Evolutionary conservation across 106 monocot genomes (phyloP), one percentile per base, ranked within the genome.

Genomic region (Allium fistulosum): DNA sequence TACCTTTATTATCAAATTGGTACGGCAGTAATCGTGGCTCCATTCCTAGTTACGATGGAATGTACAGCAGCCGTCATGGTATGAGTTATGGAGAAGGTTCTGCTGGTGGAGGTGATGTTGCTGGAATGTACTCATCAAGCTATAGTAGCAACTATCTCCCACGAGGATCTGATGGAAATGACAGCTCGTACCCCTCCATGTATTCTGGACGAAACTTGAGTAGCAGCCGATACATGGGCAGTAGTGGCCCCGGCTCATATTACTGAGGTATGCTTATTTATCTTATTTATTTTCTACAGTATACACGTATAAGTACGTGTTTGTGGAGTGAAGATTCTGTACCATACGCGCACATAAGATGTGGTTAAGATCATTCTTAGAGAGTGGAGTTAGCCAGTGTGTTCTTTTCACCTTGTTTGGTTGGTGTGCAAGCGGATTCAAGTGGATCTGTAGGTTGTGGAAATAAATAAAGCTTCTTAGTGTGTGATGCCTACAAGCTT

Each of bases 141-240:
- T 83, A 69, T 72, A 74, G 77, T 26, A 68, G 66, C 63, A 65
- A 78, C 58, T 90, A 87, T 51, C 57, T 87, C 49, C 76, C 99
- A 56, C 92, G 84, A 57, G 77, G 81, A 79, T 90, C 84, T 79
- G 86, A 99, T 87, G 99, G 93, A 90, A 84, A 80, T 51, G 76
- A 84, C 17, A 74, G 87, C 67, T 94, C 94, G 26, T 94, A 87
- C 49, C 84, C 89, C 46, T 86, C 90, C 10, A 26, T 84, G 57
- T 94, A 94, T 68, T 82, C 94, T 62, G 73, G 82, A 53, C 94
- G 90, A 63, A 76, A 73, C 59, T 70, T 86, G 50, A 67, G 84
- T 74, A 81, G 89, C 28, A 67, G 72, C 67, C 76, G 84, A 17
- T 90, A 94, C 65, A 66, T 78, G 11, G 76, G 87, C 28, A 70